These are phyloP conservation scores for Aspergillus egyptiacus DNA, from an alignment of 495 filamentous ascomycete species.

Conservation along the genomic window DNA sequence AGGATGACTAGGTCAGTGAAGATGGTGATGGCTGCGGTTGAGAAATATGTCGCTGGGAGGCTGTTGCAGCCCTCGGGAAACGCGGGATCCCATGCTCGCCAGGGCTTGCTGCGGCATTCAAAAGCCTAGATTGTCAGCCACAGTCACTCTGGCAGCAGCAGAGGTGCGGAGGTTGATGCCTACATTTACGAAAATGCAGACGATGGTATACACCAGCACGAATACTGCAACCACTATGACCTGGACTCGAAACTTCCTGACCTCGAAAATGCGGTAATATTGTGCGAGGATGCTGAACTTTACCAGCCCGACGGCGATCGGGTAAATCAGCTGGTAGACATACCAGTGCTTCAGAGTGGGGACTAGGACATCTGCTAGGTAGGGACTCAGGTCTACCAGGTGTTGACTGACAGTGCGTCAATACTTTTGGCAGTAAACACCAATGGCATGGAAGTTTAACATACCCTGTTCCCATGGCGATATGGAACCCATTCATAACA, in stretches of 20 bases:
- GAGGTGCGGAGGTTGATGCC: not conserved
- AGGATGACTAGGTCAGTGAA: constrained; percentile 29
- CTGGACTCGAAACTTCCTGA: constrained; percentile 5
- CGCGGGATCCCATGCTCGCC: constrained; percentile 18
- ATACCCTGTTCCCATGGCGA: constrained; percentile 15
- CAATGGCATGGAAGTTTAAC: not conserved
- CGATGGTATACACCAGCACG: constrained; percentile 15
- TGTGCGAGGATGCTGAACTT: constrained; percentile 14
- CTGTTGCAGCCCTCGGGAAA: constrained; percentile 16
- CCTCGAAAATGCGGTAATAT: constrained; percentile 18
- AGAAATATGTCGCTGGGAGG: constrained; percentile 12
- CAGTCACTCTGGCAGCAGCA: not conserved
- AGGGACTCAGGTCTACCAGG: not conserved
- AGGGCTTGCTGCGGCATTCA: constrained; percentile 19
- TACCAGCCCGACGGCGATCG: constrained; percentile 15
- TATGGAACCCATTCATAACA: constrained; percentile 16
- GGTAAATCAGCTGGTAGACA: constrained; percentile 17
- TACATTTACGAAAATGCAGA: constrained; percentile 17
- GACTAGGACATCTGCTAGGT: constrained; percentile 7
- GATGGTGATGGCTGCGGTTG: constrained; percentile 21
- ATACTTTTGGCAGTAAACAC: not conserved
- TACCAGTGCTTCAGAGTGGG: constrained; percentile 21
- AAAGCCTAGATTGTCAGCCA: constrained; percentile 12
- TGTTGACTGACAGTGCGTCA: constrained; percentile 4
- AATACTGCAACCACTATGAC: constrained; percentile 6